Base-by-base conservation (phyloP, 306 rosid species). In the Cicer yamashitae region DNA sequence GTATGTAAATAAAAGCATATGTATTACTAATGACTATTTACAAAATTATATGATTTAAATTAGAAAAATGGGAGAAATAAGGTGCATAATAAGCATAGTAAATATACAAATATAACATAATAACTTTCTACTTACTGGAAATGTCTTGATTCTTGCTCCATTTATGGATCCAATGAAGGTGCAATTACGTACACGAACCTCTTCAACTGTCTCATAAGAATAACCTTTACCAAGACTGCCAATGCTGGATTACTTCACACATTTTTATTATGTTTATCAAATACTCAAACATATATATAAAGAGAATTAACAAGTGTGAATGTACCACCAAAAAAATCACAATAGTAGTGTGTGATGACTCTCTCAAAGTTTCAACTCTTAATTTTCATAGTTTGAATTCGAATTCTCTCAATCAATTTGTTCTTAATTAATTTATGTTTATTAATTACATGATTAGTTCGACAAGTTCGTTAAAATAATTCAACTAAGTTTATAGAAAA, bases 81-180 rank as follows among this genome's bases (percentile, higher is more conserved):
- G 14, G 5, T 47, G 13, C 6, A 47, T 47, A 47, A 46, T 46
- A 10, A 10, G 10, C 1, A 18, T 20, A 20, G 25, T 20, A 1
- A 1, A 20, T 20, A 20, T 20, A 20, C 3, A 25, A 25, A 25
- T 25, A 25, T 25, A 25, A 3, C 3, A 25, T 25, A 25, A 25
- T 25, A 25, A 25, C 30, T 47, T 47, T 1, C 1, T 15, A 25
- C 68, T 63, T 3, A 86, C 88, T 2, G 65, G 14, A 64, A 60
- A 61, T 54, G 90, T 84, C 63, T 82, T 87, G 71, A 87, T 84
- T 79, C 90, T 79, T 15, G 79, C 84, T 68, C 84, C 88, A 76
- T 87, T 87, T 63, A 22, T 8, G 2, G 88, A 73, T 1, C 61
- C 34, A 0, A 0, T 73, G 79, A 82, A 79, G 67, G 0, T 87